Evolutionary conservation across 2,329 filamentous ascomycete genomes (phyloP).

Genomic region (Exophiala calicioides): DNA sequence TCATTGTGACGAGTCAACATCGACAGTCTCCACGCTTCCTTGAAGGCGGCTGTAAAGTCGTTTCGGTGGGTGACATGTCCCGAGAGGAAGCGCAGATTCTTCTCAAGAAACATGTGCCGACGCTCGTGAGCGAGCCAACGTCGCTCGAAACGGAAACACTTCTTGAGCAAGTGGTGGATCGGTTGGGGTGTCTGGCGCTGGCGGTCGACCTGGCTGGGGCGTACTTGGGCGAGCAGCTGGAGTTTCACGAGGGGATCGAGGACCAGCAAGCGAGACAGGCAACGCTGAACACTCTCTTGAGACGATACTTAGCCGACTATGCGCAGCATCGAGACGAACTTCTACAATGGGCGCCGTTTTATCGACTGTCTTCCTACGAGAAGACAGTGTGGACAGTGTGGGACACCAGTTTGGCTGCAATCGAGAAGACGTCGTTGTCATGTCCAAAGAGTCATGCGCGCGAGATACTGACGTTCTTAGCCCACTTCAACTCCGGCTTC

Average conservation of each 20-base stretch:
- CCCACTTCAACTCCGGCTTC: background rate
- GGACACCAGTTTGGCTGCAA: background rate
- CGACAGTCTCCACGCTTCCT: background rate
- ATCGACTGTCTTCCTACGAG: background rate
- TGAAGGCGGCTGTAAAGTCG: background rate
- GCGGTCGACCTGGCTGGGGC: background rate
- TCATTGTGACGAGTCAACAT: too few relatives aligned
- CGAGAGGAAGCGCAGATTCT: background rate
- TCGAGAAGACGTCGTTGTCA: background rate
- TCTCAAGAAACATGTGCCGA: background rate
- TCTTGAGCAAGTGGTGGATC: background rate
- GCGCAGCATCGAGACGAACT: background rate
- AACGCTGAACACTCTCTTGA: background rate
- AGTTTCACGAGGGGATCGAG: too few relatives aligned
- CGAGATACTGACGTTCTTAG: background rate
- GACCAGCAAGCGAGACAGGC: too few relatives aligned
- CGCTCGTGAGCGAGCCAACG: background rate
- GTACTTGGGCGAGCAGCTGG: background rate
- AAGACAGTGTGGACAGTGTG: slow-evolving; percentile 1
- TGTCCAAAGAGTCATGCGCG: background rate
- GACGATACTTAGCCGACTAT: background rate
- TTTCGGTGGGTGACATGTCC: background rate
- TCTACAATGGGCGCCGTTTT: background rate
- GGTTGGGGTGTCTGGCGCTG: background rate
- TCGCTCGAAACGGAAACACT: background rate